A percentile compares a stretch with the other conserved stretches of the same genome.
Conservation (phyloP, 352 stramenopile genomes). For the Aphanomyces euteiches region DNA sequence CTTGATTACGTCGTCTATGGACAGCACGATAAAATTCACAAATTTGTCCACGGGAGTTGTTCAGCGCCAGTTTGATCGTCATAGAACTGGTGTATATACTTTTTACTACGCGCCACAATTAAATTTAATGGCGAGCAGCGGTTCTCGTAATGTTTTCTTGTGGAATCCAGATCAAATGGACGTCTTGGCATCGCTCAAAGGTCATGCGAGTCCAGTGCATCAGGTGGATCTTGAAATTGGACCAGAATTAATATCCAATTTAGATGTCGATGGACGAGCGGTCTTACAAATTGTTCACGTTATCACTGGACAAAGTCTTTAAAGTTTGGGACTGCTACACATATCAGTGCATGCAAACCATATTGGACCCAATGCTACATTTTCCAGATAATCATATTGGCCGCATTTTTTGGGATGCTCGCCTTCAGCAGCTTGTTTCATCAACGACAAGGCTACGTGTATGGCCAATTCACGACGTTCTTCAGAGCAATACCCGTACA, state of each 20-base stretch:
- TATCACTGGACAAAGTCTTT: conserved; percentile 18
- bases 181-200: not conserved
- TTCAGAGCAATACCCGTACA: conserved; percentile 7
- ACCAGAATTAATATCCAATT: not conserved
- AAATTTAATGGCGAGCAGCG: conserved; percentile 16
- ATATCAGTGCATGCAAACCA: conserved; percentile 22
- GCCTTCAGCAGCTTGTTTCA: conserved; percentile 6
- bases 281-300: conserved; percentile 20
- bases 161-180: conserved; percentile 16
- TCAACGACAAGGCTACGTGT: conserved; percentile 9
- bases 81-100: conserved; percentile 2
- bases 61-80: not conserved
- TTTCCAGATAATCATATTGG: conserved; percentile 12
- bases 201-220: conserved; percentile 4
- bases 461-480: conserved; percentile 16
- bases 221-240: not conserved
- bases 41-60: not conserved
- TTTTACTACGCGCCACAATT: not conserved
- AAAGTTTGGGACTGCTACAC: conserved; percentile 27
- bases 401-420: conserved; percentile 18
- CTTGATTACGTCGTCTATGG: conserved; percentile 11
- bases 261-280: conserved; percentile 8
- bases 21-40: conserved; percentile 9
- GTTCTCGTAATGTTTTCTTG: conserved; percentile 9
- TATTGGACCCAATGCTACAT: not conserved